Conservation (phyloP, 257 asterid species). For the Nicotiana otophora region DNA sequence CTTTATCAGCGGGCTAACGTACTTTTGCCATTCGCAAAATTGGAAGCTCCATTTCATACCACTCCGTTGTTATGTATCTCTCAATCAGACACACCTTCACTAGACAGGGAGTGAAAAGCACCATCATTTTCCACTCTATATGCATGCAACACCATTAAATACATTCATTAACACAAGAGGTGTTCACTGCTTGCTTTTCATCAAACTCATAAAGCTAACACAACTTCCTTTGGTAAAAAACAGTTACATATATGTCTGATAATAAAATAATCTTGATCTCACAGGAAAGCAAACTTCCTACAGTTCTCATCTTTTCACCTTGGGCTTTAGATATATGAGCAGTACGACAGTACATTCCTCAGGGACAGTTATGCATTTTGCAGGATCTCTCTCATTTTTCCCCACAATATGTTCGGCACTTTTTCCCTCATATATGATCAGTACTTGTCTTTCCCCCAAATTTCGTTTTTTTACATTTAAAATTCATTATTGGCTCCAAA, state of each 20-base stretch:
- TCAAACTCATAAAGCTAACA: background rate
- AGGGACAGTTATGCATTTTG: background rate
- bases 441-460: background rate
- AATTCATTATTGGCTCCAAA: background rate
- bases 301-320: background rate
- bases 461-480: background rate
- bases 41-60: background rate
- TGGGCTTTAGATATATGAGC: background rate
- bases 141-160: background rate
- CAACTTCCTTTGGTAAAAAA: background rate
- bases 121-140: background rate
- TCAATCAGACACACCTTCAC: conserved; percentile 1
- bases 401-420: background rate
- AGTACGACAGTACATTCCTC: background rate
- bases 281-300: background rate
- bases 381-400: background rate
- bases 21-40: background rate
- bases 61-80: background rate
- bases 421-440: background rate
- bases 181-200: background rate
- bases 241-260: background rate
- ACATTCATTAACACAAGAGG: background rate
- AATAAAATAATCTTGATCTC: background rate
- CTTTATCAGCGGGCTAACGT: background rate
- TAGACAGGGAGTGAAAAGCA: background rate